Base-by-base conservation (phyloP, 768 basidiomycete genomes). In the Mycena amicta region DNA sequence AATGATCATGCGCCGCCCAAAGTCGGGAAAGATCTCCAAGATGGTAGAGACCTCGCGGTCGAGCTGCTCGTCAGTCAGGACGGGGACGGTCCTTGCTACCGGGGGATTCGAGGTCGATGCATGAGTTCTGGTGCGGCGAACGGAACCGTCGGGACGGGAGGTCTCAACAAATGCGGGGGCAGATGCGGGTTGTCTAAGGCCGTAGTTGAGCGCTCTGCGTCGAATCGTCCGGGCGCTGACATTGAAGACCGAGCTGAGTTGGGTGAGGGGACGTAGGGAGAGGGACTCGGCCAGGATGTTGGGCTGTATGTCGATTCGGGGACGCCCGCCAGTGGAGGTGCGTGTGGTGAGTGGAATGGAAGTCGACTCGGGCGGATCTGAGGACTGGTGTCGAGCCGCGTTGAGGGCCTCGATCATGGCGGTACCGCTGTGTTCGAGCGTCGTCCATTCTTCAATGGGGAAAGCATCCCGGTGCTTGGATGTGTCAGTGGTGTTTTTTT, bases 231-330 rank as follows among this genome's bases (percentile, higher is more conserved):
- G 52, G 1, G 55, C 6, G 1, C 4, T 11, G 1, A 46, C 6
- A 46, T 26, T 16, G 22, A 56, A 53, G 1, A 56, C 46, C 0
- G 15, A 3, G 1, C 6, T n/a, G 4, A 60, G 40, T 23, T 50
- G 16, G 2, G 47, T 52, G 0, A 53, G 39, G 3, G 53, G 50
- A 3, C 59, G 59, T 2, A 76, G 51, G 0, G 62, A 45, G 3
- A 73, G 56, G 0, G 73, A 74, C 18, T 70, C 70, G 0, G 45
- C 27, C 1, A 67, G 61, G 33, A 71, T 65, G 1, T 49, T 27
- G 1, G 56, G 64, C 30, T 72, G 56, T 23, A 72, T 67, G 3
- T 67, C 59, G 1, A 68, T 41, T 3, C 61, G 53, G 3, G 70
- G 71, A 2, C 55, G 53, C 12, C 40, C 45, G 1, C 67, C 62